phyloP scores from a whole-genome alignment of 2,329 filamentous ascomycete genomes.

The Trichoderma guizhouense region DNA sequence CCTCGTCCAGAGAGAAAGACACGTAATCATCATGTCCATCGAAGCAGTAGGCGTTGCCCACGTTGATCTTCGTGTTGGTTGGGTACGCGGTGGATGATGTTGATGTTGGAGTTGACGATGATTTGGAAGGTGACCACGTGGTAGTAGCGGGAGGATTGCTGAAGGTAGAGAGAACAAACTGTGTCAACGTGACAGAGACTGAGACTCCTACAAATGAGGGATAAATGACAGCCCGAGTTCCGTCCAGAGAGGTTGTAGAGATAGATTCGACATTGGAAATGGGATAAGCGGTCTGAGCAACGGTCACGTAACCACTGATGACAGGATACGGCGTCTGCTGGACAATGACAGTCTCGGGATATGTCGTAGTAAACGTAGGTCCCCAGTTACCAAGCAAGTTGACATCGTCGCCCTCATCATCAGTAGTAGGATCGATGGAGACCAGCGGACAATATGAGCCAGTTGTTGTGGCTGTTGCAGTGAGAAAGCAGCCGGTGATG shows the following conservation, averaged over 20 bases:
- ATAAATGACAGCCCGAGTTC: neutral
- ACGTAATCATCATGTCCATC: neutral
- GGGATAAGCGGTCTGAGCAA: neutral
- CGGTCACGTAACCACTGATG: neutral
- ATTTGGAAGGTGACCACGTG: neutral
- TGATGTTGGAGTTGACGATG: neutral
- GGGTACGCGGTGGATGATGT: neutral
- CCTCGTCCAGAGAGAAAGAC: neutral
- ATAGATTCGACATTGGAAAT: neutral
- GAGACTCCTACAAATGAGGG: neutral
- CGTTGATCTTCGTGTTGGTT: neutral
- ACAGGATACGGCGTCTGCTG: neutral
- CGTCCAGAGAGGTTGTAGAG: neutral
- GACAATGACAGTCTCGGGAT: neutral
- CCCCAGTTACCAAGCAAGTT: neutral
- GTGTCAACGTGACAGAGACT: neutral
- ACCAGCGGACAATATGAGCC: neutral
- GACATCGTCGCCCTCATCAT: neutral
- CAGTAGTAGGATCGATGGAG: neutral
- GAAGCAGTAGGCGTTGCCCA: neutral
- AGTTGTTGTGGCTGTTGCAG: neutral
- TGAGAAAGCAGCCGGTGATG: neutral
- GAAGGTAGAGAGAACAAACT: neutral
- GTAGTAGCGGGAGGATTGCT: neutral
- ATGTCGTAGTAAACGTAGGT: neutral